Conservation (phyloP, 1,284 basidiomycete species). For the Coniferiporia weirii region DNA sequence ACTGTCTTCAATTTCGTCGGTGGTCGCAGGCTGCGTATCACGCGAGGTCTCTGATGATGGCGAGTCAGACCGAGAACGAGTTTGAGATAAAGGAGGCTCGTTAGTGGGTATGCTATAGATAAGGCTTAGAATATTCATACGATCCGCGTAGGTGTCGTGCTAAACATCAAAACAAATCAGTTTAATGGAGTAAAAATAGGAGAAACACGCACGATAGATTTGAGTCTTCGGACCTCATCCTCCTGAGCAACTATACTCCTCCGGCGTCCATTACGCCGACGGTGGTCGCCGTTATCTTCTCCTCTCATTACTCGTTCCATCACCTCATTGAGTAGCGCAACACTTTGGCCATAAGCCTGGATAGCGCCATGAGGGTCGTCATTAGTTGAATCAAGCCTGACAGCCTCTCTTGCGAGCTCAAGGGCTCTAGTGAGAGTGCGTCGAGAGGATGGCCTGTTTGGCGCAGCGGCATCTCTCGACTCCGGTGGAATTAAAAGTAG, state of each 20-base stretch:
- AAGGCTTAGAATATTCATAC: slow-evolving; percentile 81
- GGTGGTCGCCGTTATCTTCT: slow-evolving; percentile 65
- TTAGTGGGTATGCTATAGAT: slow-evolving; percentile 78
- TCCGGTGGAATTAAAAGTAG: slow-evolving; percentile 40
- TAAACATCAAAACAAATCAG: slow-evolving; percentile 28
- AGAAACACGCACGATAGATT: slow-evolving; percentile 65
- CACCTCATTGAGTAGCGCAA: slow-evolving; percentile 75
- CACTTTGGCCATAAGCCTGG: slow-evolving; percentile 74
- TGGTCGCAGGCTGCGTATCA: slow-evolving; percentile 9
- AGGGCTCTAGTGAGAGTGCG: slow-evolving; percentile 72
- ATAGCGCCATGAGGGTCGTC: slow-evolving; percentile 79
- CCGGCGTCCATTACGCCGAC: slow-evolving; percentile 53
- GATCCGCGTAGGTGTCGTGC: slow-evolving; percentile 85
- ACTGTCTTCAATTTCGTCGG: background rate
- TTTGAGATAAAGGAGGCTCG: slow-evolving; percentile 52
- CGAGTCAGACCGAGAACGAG: slow-evolving; percentile 32
- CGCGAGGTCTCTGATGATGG: slow-evolving; percentile 9
- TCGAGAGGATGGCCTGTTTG: slow-evolving; percentile 64
- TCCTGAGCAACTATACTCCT: slow-evolving; percentile 79
- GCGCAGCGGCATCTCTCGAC: slow-evolving; percentile 31
- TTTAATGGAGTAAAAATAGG: slow-evolving; percentile 4
- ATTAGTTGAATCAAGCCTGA: slow-evolving; percentile 74
- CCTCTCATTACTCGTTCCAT: slow-evolving; percentile 82
- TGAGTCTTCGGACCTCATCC: slow-evolving; percentile 74
- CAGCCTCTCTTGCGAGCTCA: slow-evolving; percentile 78